phyloP scores from a whole-genome alignment of 148 eudicot species.

The Bassia scoparia region DNA sequence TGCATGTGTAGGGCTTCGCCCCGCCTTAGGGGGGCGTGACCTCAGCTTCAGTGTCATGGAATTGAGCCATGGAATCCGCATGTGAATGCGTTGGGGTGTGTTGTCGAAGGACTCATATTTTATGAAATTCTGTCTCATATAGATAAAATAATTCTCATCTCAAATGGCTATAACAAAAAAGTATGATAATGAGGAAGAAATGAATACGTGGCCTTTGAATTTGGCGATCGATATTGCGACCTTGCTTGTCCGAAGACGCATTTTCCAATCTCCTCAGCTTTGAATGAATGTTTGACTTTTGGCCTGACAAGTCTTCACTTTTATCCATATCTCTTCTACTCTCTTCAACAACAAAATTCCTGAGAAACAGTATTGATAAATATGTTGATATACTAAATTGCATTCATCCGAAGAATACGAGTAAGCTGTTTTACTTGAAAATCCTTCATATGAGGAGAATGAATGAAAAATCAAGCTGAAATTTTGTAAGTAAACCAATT shows the following conservation, averaged over 20 bases:
- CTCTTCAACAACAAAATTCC: conserved; percentile 15
- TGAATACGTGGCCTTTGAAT: conserved; percentile 51
- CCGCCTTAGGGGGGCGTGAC: too few relatives aligned
- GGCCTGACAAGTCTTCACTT: conserved; percentile 60
- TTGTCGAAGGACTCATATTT: conserved; percentile 18
- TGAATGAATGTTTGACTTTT: conserved; percentile 73
- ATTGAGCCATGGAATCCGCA: too few relatives aligned
- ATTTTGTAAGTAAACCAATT: too few relatives aligned
- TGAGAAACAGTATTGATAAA: neutral
- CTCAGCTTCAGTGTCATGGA: too few relatives aligned
- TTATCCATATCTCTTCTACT: conserved; percentile 29
- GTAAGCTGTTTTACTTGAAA: too few relatives aligned
- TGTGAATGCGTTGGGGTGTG: too few relatives aligned
- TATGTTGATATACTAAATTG: neutral
- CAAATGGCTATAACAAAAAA: neutral
- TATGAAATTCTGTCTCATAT: neutral
- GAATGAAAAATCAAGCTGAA: too few relatives aligned
- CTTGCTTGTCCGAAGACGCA: conserved; percentile 85
- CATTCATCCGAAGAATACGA: conserved; percentile 3
- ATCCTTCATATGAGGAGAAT: too few relatives aligned
- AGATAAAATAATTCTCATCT: neutral
- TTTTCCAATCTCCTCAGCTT: conserved; percentile 84
- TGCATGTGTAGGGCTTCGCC: too few relatives aligned
- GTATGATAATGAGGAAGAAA: neutral
- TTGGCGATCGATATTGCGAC: conserved; percentile 91